Base-by-base conservation (phyloP, 441 rosid species). In the Omphalea diandra region DNA sequence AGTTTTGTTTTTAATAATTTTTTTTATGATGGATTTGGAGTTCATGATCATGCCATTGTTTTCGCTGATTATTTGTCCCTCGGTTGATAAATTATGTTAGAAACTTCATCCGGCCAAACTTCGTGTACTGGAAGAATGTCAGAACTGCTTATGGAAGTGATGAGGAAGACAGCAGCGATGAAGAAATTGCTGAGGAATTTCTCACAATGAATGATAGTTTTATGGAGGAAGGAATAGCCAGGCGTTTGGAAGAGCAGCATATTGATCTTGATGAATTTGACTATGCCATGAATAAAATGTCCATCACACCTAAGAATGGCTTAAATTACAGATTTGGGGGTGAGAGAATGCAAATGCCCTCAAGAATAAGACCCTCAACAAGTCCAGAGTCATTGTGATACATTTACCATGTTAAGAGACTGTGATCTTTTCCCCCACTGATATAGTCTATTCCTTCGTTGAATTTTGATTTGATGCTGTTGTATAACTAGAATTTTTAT, bases 51-150 rank as follows among this genome's bases (percentile, higher is more conserved):
- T 55, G 44, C 11, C 29, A 10, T 44, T 27, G 18, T 29, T 49
- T 26, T 52, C 53, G 26, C 77, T 73, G 55, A 58, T 32, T 22
- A 15, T 53, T 7, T 12, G 15, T 5, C 1, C 52, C 17, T 52
- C 68, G 55, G 36, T 52, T 44, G 38, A 18, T 43, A 33, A 55
- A 40, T 46, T 26, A 4, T 29, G 40, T 24, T 10, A 84, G 80
- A 69, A 85, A 87, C 59, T 84, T 63, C 71, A 86, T 93, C 58
- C 85, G 88, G 60, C 85, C 74, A 10, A 71, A 80, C 76, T 93
- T 79, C 18, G 73, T 86, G 46, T 87, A 82, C 83, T 90, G 97
- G 98, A 79, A 89, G 43, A 74, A 77, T 83, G 97, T 90, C 49
- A 80, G 67, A 77, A 75, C 88, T 17, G 80, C 81, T 4, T 82